These are phyloP conservation scores for Penicillium sp. DNA, from an alignment of 2,329 filamentous ascomycete species.

Conservation along the genomic window DNA sequence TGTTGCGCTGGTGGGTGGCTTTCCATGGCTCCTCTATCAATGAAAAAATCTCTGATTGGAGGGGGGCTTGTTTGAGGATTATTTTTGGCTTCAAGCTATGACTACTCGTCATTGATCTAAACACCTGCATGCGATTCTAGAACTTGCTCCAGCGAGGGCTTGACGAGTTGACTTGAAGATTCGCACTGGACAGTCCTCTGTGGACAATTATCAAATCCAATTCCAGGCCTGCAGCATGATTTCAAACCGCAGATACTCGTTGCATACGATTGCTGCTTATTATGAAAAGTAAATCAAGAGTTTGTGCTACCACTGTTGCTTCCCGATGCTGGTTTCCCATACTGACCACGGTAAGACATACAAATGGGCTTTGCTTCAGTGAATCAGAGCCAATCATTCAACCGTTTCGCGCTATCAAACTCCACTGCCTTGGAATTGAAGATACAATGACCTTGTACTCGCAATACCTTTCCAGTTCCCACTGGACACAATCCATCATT, in stretches of 20 bases:
- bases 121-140: not conserved
- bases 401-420: not conserved
- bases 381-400: not conserved
- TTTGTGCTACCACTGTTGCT: not conserved
- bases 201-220: not conserved
- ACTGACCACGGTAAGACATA: not conserved
- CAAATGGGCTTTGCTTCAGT: not conserved
- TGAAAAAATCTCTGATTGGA: slow-evolving; percentile 1
- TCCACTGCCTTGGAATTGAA: not conserved
- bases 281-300: slow-evolving; percentile 1
- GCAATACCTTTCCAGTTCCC: not conserved
- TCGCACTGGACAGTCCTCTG: too few relatives aligned
- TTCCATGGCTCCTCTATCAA: slow-evolving; percentile 1
- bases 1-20: slow-evolving; percentile 3
- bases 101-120: not conserved
- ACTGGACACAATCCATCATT: not conserved
- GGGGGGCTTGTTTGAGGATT: not conserved
- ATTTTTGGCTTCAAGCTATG: not conserved
- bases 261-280: slow-evolving; percentile 5
- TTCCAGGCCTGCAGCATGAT: not conserved
- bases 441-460: slow-evolving; percentile 1
- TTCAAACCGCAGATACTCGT: not conserved
- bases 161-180: too few relatives aligned
- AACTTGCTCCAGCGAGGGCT: not conserved
- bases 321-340: not conserved